Evolutionary conservation across 495 filamentous ascomycete genomes (phyloP), one percentile per base, ranked within the genome.

Genomic region (Cercophora samala): DNA sequence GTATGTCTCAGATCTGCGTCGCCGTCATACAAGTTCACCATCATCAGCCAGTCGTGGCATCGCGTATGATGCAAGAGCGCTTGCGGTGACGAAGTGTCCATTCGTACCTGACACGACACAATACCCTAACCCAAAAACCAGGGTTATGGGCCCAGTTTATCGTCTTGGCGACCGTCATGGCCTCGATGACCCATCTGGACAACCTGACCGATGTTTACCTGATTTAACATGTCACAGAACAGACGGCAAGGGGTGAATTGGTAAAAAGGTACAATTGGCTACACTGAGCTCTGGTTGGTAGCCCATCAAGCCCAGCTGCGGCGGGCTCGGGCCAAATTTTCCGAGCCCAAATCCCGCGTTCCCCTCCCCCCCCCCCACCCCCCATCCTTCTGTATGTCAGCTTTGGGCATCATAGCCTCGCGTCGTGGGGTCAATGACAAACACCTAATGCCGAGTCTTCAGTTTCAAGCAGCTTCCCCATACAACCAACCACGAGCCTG

Each of bases 341-440:
- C 59, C 51, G 26, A 66, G 60, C 65, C 65, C 52, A 46, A 62
- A 18, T 24, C 51, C 22, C 11, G 19, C 56, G 58, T 51, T n/a
- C n/a, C n/a, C n/a, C n/a, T n/a, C n/a, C n/a, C n/a, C n/a, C n/a
- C n/a, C n/a, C n/a, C n/a, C n/a, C n/a, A n/a, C 37, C 22, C 13
- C 4, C 4, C n/a, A 37, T 53, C 42, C 15, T 46, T 46, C 37
- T 46, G 37, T 13, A 46, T 26, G 58, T 32, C 23, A 62, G 26
- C 23, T 56, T 62, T 60, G 51, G 59, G 32, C 65, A 52, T 63
- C 23, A 58, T 60, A 66, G 60, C 60, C 65, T 66, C 53, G 53
- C 29, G 53, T 9, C 1, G 26, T 37, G 1, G 6, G 2, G 32
- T 23, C 6, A 26, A 18, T 60, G 22, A 18, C 13, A 60, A 60